phyloP scores from a whole-genome alignment of 306 rosid genomes.

The Citrullus colocynthis region DNA sequence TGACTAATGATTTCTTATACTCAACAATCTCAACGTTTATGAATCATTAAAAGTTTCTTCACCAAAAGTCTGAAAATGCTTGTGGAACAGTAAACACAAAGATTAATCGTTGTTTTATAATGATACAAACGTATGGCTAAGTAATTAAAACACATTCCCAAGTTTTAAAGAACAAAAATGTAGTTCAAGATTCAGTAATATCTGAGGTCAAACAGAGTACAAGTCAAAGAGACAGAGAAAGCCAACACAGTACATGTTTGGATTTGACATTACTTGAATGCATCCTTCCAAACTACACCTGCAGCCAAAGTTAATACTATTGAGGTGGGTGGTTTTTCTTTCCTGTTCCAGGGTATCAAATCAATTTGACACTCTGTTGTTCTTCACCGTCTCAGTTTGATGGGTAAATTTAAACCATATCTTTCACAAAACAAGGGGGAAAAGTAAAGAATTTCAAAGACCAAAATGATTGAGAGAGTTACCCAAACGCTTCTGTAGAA shows the following conservation, averaged over 20 bases:
- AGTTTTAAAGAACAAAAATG: neutral
- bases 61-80: neutral
- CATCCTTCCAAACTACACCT: neutral
- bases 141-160: neutral
- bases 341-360: neutral
- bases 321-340: neutral
- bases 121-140: neutral
- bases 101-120: neutral
- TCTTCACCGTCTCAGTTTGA: neutral
- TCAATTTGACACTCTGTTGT: neutral
- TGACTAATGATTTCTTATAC: neutral
- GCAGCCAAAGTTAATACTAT: neutral
- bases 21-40: neutral
- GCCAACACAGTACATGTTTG: neutral
- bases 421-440: neutral
- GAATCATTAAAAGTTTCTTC: neutral
- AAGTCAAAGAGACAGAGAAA: neutral
- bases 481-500: neutral
- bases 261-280: neutral
- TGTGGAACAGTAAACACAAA: neutral
- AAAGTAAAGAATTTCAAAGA: neutral
- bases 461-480: neutral
- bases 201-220: neutral
- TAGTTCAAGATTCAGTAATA: neutral
- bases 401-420: neutral